Evolutionary conservation across 208 protist genomes (phyloP).

Genomic region (Naegleria fowleri): DNA sequence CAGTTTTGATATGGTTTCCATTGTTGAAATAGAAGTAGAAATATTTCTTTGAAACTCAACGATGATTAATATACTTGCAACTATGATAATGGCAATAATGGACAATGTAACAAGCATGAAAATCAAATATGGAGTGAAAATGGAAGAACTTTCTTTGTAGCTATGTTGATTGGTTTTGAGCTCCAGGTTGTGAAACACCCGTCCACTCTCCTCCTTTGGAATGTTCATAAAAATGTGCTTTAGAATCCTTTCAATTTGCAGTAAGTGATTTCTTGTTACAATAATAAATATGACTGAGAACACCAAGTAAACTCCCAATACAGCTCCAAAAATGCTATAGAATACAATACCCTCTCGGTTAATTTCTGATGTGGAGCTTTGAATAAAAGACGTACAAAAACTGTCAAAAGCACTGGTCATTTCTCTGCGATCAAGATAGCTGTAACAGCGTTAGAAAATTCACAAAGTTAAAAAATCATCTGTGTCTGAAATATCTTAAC

Average conservation of each 20-base stretch:
- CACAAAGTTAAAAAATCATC: too few species aligned
- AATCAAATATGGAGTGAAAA: not conserved
- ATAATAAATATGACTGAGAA: not conserved
- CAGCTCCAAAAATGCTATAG: not conserved
- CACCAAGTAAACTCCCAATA: not conserved
- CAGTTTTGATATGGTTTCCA: not conserved
- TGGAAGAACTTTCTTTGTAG: not conserved
- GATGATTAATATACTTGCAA: not conserved
- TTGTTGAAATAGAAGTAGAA: not conserved
- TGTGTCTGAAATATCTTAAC: too few species aligned
- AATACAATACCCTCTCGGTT: not conserved
- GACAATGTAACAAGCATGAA: not conserved
- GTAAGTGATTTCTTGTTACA: not conserved
- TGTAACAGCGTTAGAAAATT: not conserved
- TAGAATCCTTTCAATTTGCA: not conserved
- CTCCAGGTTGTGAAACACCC: not conserved
- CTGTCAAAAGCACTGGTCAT: not conserved
- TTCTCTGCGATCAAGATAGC: not conserved
- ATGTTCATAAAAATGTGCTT: not conserved
- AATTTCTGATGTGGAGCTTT: not conserved
- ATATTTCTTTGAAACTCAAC: not conserved
- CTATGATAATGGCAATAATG: not conserved
- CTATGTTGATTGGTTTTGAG: not conserved
- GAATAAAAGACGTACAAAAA: not conserved
- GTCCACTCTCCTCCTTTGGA: not conserved